Evolutionary conservation across 1,284 basidiomycete genomes (phyloP), one percentile per base, ranked within the genome.

Genomic region (Anthracocystis walkeri): DNA sequence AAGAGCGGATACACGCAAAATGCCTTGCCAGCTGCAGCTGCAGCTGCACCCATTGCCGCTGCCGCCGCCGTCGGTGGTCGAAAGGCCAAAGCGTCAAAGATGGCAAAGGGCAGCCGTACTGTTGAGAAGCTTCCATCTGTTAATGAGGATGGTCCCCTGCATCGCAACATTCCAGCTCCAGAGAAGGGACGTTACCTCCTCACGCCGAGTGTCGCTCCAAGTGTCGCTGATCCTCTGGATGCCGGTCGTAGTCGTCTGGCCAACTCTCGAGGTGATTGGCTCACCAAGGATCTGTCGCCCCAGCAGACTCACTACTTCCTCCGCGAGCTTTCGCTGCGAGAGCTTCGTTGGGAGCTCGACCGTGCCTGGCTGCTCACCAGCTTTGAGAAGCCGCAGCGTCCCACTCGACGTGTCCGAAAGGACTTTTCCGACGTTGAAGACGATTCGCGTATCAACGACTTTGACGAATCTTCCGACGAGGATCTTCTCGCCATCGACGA

Each of bases 271-370:
- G 75, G 70, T 11, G 56, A 72, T 16, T 82, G 81, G 81, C 77
- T 81, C 21, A 45, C 76, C 33, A 66, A 75, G 38, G 71, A 75
- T 38, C 56, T 82, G 16, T 55, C 73, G 23, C 68, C 79, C 2
- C 74, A 82, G 66, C 74, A 81, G 60, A 71, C 67, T 7, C 77
- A 82, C 69, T 83, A 81, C 67, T 76, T 84, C 56, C 45, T 84
- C 49, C 78, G 79, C 29, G 76, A 78, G 33, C 60, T 83, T 11
- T 69, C 81, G 0, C 23, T 48, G 46, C 67, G 77, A 41, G 79
- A 83, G 52, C 74, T 83, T 23, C 49, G 56, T 7, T 82, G 79
- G 79, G 82, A 83, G 65, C 62, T 81, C 23, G 82, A 82, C 53
- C 76, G 81, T 7, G 65, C 79, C 11, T 83, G 75, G 65, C 50